These are phyloP conservation scores for Calonectria fujianensis DNA, from an alignment of 2,329 filamentous ascomycete species.

Conservation along the genomic window DNA sequence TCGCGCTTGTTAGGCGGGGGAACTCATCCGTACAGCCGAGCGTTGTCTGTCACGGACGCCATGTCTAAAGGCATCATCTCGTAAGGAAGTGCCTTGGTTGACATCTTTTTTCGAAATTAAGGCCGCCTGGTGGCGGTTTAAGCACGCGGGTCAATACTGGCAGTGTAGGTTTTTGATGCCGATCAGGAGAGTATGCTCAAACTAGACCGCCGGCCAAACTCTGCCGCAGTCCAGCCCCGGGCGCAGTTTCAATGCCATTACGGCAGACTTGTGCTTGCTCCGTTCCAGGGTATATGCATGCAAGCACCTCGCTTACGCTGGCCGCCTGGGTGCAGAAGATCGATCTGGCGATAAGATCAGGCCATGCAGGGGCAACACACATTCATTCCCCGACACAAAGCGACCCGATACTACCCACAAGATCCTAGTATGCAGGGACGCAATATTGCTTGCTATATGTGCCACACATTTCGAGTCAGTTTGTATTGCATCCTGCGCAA, in stretches of 20 bases:
- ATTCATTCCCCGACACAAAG: not conserved
- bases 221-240: not conserved
- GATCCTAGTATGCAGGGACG: not conserved
- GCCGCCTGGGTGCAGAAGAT: not conserved
- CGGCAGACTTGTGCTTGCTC: not conserved
- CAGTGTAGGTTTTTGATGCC: not conserved
- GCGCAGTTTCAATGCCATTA: not conserved
- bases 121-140: constrained; percentile 14
- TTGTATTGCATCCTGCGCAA: not conserved
- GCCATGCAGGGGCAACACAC: constrained; percentile 4
- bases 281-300: not conserved
- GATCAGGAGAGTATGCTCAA: constrained; percentile 1
- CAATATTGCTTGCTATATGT: not conserved
- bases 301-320: constrained; percentile 9
- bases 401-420: not conserved
- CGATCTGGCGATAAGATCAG: constrained; percentile 12
- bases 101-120: not conserved
- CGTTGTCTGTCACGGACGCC: not conserved
- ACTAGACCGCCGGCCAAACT: not conserved
- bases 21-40: not conserved
- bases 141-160: not conserved
- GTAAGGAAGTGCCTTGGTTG: not conserved
- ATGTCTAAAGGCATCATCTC: not conserved
- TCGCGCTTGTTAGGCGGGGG: not conserved
- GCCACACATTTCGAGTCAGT: not conserved